Percentiles rank a stretch among this genome's conserved stretches.
Evolutionary conservation across 495 filamentous ascomycete genomes (phyloP).

Genomic region (Aspergillus diversus): DNA sequence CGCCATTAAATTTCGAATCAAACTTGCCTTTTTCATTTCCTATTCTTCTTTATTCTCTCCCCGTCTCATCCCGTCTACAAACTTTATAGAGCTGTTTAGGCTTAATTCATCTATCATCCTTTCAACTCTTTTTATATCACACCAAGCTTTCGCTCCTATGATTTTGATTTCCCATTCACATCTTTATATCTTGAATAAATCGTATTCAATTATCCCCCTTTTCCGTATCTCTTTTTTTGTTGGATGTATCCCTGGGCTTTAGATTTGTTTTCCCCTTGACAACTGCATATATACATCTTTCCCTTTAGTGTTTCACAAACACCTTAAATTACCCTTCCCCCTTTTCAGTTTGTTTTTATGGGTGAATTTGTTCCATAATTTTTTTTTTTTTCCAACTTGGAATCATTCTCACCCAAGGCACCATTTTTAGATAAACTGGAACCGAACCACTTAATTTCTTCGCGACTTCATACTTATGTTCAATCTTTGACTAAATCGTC

Average conservation of each 20-base stretch:
- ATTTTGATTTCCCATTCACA: no score
- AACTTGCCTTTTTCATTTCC: conserved; percentile 8
- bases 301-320: conserved; percentile 15
- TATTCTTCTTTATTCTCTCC: conserved; percentile 6
- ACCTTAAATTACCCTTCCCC: conserved; percentile 23
- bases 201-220: conserved; percentile 9
- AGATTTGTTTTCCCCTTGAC: conserved; percentile 20
- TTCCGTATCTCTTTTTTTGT: conserved; percentile 12
- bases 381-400: conserved; percentile 11
- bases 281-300: conserved; percentile 34
- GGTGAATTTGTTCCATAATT: conserved; percentile 13
- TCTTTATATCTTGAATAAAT: no score
- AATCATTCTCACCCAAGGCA: conserved; percentile 20
- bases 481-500: conserved; percentile 30
- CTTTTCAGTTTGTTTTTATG: conserved; percentile 29
- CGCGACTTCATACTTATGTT: conserved; percentile 27
- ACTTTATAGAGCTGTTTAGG: conserved; percentile 6
- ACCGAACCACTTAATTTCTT: conserved; percentile 12
- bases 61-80: conserved; percentile 9
- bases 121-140: no score
- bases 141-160: no score
- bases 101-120: background rate
- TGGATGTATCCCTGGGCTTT: no score
- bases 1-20: background rate
- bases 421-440: conserved; percentile 7